phyloP scores from a whole-genome alignment of 306 rosid species.

The Casuarina equisetifolia region DNA sequence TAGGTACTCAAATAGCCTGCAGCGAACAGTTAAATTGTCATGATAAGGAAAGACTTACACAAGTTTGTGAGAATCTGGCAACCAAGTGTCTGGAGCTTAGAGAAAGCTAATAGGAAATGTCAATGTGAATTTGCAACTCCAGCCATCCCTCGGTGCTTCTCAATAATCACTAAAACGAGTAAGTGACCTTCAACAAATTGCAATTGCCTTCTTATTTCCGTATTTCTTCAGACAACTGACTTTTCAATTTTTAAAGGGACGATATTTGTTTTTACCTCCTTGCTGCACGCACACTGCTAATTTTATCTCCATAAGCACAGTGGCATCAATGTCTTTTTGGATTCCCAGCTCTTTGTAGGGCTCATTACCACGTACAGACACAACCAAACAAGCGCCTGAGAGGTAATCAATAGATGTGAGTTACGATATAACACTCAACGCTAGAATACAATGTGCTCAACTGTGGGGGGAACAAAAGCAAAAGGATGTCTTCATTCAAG shows the following conservation, averaged over 20 bases:
- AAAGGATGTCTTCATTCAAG: background rate
- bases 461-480: background rate
- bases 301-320: slow-evolving; percentile 75
- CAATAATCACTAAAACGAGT: background rate
- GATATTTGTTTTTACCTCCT: slow-evolving; percentile 62
- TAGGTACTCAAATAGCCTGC: slow-evolving; percentile 81
- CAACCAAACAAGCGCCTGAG: slow-evolving; percentile 83
- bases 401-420: slow-evolving; percentile 22
- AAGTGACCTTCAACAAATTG: background rate
- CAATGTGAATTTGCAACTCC: background rate
- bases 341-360: slow-evolving; percentile 64
- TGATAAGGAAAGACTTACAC: slow-evolving; percentile 19
- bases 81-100: background rate
- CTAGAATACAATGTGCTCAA: background rate
- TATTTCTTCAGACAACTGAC: slow-evolving; percentile 10
- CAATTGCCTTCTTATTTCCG: slow-evolving; percentile 13
- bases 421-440: slow-evolving; percentile 7
- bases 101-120: background rate
- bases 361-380: slow-evolving; percentile 88
- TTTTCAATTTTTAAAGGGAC: slow-evolving; percentile 14
- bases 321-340: slow-evolving; percentile 73
- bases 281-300: slow-evolving; percentile 85
- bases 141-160: slow-evolving; percentile 11
- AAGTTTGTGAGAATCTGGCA: too few species aligned
- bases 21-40: slow-evolving; percentile 11